Base-by-base conservation (phyloP, 2,329 filamentous ascomycete species). In the Xylariaceae sp. region DNA sequence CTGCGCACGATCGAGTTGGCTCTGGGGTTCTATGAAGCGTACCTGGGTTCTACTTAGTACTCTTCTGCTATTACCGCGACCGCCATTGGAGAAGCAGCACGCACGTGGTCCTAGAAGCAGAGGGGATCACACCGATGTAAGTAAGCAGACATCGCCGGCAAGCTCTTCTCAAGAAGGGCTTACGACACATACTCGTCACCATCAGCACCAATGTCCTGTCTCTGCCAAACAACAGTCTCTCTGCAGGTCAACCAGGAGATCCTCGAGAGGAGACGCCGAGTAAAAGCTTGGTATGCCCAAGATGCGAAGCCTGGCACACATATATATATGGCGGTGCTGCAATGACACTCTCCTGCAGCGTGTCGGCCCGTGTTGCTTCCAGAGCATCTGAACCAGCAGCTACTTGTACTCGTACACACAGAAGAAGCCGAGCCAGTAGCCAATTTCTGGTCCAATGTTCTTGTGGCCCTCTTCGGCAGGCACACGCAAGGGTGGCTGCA, bases 401-500 rank as follows among this genome's bases (percentile, higher is more conserved):
- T 41, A n/a, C 41, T 45, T 6, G 23, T 30, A 30, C 23, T 30
- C 23, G 37, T 45, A n/a, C 41, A 45, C 11, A 45, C 23, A 30
- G 23, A 45, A 15, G 41, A 45, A 45, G 13, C 13, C 11, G 13
- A 45, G n/a, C 41, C 41, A 45, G 37, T 45, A 35, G 30, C 53
- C 54, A 59, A 59, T 9, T 7, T 61, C 54, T 52, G 17, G 53
- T 47, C 53, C 23, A 47, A 41, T 39, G 41, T 53, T 55, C 51
- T 61, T 56, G 51, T 60, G 58, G 58, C 57, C 56, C 39, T 56
- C 53, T 56, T 53, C 50, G 48, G 53, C 54, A 55, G 61, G 48
- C 54, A 59, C 45, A 48, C 52, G 53, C 58, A 59, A 55, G 57
- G 60, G 55, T 61, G 57, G 57, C 56, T 64, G 58, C 63, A 15